phyloP scores from a whole-genome alignment of 208 protist species.

The Leishmania arabica region DNA sequence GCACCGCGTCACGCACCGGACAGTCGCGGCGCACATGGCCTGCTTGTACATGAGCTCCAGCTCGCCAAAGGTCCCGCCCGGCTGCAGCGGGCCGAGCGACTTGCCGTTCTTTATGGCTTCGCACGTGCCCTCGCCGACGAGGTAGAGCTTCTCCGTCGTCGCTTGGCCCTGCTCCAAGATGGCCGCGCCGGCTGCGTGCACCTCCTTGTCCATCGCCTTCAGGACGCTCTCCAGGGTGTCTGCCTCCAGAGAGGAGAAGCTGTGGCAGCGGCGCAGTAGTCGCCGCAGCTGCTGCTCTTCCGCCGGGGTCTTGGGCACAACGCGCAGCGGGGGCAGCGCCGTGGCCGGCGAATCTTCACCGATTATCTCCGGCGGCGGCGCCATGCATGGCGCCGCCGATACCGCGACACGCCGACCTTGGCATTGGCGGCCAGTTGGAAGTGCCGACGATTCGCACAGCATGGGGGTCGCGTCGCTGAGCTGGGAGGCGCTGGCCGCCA shows the following conservation, averaged over 20 bases:
- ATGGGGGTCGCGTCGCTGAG: conserved; percentile 17
- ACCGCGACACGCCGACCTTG: conserved; percentile 67
- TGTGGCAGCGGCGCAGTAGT: conserved; percentile 54
- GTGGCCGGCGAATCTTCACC: conserved; percentile 13
- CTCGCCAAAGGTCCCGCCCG: conserved; percentile 80
- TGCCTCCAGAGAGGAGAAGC: conserved; percentile 72
- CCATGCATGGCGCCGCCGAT: conserved; percentile 51
- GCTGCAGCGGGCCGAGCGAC: conserved; percentile 49
- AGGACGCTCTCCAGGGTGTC: conserved; percentile 56
- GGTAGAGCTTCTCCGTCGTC: conserved; percentile 70
- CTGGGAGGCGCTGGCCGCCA: conserved; percentile 16
- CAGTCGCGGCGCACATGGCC: conserved; percentile 73
- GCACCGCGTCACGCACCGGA: conserved; percentile 77
- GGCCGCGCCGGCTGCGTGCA: conserved; percentile 54
- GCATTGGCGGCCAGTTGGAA: conserved; percentile 26
- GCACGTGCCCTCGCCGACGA: conserved; percentile 80
- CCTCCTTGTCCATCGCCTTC: conserved; percentile 59
- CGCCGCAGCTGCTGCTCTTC: conserved; percentile 59
- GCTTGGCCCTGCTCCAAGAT: conserved; percentile 77
- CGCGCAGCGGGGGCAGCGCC: conserved; percentile 51
- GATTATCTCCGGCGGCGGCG: conserved; percentile 1
- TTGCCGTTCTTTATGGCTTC: conserved; percentile 85
- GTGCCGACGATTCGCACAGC: conserved; percentile 14
- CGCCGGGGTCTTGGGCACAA: conserved; percentile 31
- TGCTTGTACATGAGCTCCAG: conserved; percentile 91